phyloP scores from a whole-genome alignment of 345 rosid genomes.

The Abelmoschus esculentus region DNA sequence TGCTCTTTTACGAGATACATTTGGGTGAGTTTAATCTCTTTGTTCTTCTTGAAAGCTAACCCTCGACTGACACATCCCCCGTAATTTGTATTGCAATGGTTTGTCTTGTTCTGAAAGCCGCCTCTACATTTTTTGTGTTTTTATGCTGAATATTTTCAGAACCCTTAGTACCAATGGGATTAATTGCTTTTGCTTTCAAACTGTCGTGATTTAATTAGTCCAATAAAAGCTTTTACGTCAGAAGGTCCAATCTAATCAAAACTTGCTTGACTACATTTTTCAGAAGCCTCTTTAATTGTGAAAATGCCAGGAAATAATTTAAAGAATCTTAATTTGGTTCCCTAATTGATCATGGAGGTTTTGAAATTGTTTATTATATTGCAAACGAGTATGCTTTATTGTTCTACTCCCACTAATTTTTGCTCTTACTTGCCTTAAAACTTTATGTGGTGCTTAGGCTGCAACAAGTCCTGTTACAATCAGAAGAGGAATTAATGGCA shows the following conservation, averaged over 20 bases:
- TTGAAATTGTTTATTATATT: background rate
- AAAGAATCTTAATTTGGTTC: background rate
- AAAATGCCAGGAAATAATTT: slow-evolving; percentile 7
- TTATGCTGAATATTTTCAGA: too few relatives aligned
- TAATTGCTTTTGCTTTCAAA: background rate
- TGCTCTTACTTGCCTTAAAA: background rate
- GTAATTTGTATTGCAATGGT: background rate
- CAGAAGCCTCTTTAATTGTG: background rate
- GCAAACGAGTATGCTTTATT: background rate
- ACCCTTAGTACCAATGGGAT: too few relatives aligned
- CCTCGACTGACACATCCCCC: background rate
- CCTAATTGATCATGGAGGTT: background rate
- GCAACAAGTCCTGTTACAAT: slow-evolving; percentile 71
- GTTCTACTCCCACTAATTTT: background rate
- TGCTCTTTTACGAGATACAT: slow-evolving; percentile 71
- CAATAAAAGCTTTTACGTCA: background rate
- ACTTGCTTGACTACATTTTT: background rate
- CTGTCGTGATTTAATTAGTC: background rate
- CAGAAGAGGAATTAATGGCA: slow-evolving; percentile 81
- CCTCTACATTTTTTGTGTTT: too few relatives aligned
- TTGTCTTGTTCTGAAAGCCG: too few relatives aligned
- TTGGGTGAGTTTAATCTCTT: slow-evolving; percentile 50
- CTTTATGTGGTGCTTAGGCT: slow-evolving; percentile 36
- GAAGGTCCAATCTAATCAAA: background rate
- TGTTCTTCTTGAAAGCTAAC: slow-evolving; percentile 1